Percentiles rank a stretch among this genome's conserved stretches.
Conservation (phyloP, 176 grass and related monocot species). For the Ananas comosus region DNA sequence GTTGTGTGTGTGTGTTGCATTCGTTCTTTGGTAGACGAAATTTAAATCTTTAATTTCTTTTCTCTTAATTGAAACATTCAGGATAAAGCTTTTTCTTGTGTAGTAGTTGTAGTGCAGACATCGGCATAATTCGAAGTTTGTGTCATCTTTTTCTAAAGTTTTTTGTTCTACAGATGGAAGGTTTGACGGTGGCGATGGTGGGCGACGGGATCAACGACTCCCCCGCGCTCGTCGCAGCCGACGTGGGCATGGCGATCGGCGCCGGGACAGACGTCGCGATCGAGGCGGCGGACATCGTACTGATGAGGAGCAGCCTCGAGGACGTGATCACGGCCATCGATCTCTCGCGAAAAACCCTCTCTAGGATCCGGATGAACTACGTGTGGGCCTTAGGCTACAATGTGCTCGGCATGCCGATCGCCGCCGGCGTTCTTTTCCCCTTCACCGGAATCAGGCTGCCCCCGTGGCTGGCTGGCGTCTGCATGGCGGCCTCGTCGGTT, state of each 20-base stretch:
- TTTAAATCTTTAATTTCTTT: no score
- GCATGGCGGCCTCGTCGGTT: conserved; percentile 83
- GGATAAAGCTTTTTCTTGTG: no score
- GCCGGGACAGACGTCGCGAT: conserved; percentile 86
- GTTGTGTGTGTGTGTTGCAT: no score
- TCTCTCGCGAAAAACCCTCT: conserved; percentile 76
- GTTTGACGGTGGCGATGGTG: conserved; percentile 79
- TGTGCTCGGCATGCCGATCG: conserved; percentile 65
- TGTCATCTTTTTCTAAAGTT: background rate
- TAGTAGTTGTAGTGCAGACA: background rate
- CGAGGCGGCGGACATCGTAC: conserved; percentile 71
- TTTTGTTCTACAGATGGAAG: conserved; percentile 46
- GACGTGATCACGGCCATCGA: conserved; percentile 90
- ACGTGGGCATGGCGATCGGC: conserved; percentile 82
- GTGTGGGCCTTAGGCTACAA: conserved; percentile 94
- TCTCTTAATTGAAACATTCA: no score
- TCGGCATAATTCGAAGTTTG: background rate
- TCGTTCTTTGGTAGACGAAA: no score
- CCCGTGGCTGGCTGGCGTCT: conserved; percentile 79
- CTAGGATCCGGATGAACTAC: conserved; percentile 74
- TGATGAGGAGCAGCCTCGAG: conserved; percentile 83
- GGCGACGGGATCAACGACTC: conserved; percentile 90
- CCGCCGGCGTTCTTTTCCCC: conserved; percentile 64
- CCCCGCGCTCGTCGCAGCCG: conserved; percentile 61
- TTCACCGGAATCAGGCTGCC: conserved; percentile 71